These are phyloP conservation scores for Saccharum officinarum DNA, from an alignment of 176 grass and related monocot genomes.

Conservation along the genomic window DNA sequence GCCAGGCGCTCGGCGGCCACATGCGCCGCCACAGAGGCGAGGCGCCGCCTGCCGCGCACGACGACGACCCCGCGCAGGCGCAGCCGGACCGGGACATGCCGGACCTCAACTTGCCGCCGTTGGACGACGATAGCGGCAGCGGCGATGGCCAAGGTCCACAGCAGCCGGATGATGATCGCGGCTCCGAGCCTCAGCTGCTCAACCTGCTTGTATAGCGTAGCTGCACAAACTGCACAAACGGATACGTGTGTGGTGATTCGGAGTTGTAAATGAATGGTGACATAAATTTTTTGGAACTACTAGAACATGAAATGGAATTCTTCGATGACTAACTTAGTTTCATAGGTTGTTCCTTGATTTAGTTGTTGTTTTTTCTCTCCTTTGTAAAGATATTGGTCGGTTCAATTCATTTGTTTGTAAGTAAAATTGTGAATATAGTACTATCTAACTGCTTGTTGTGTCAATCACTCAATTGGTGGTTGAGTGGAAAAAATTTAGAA, in stretches of 20 bases:
- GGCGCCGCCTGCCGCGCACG: not conserved
- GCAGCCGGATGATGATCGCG: not conserved
- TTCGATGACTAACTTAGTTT: not conserved
- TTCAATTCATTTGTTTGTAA: constrained; percentile 4
- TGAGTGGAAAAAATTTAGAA: not conserved
- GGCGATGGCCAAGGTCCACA: not conserved
- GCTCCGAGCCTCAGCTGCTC: constrained; percentile 26
- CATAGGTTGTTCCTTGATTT: not conserved
- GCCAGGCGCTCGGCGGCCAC: constrained; percentile 78
- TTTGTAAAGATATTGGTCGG: not conserved
- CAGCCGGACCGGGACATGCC: constrained; percentile 33
- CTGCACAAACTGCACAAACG: not conserved
- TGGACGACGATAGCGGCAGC: constrained; percentile 9
- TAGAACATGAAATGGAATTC: not conserved
- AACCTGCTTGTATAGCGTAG: constrained; percentile 39
- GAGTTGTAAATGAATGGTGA: not conserved
- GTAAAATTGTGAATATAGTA: not conserved
- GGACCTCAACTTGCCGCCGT: constrained; percentile 52
- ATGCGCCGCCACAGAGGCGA: constrained; percentile 67
- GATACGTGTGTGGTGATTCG: not conserved
- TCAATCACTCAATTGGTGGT: not conserved
- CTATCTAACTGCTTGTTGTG: not conserved
- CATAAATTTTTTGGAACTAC: not conserved
- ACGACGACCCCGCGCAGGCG: not conserved
- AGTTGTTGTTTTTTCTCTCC: not conserved